Conservation (phyloP, 2,329 filamentous ascomycete species). For the Rhexocercosporidium sp. region DNA sequence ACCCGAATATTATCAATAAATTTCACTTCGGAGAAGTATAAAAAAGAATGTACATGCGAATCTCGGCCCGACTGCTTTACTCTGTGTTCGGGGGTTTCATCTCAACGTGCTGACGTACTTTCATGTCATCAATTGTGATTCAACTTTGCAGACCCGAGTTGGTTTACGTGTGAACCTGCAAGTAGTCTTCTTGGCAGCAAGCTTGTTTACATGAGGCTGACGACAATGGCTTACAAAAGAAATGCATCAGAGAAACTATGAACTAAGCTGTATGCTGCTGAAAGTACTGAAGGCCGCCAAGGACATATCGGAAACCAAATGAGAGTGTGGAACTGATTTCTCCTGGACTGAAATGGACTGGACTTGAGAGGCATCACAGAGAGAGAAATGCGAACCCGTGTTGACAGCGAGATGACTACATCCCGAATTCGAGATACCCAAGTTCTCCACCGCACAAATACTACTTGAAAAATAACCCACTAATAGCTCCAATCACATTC, state of each 20-base stretch:
- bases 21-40: too few species aligned
- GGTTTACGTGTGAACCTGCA: background rate
- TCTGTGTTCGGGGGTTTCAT: too few species aligned
- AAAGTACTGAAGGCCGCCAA: too few species aligned
- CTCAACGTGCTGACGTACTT: background rate
- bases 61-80: too few species aligned
- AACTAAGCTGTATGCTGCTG: background rate
- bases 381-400: background rate
- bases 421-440: too few species aligned
- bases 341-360: background rate
- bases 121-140: background rate
- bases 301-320: too few species aligned
- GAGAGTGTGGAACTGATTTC: too few species aligned
- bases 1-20: too few species aligned
- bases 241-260: too few species aligned
- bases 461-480: background rate
- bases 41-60: too few species aligned
- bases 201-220: background rate
- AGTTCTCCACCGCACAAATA: background rate
- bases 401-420: background rate
- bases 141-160: background rate
- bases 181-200: background rate
- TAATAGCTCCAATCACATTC: background rate
- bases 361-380: background rate
- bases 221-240: background rate